Percentiles rank a stretch among this genome's conserved stretches.
Conservation (phyloP, 1,284 basidiomycete genomes). For the Irpex rosettiformis region DNA sequence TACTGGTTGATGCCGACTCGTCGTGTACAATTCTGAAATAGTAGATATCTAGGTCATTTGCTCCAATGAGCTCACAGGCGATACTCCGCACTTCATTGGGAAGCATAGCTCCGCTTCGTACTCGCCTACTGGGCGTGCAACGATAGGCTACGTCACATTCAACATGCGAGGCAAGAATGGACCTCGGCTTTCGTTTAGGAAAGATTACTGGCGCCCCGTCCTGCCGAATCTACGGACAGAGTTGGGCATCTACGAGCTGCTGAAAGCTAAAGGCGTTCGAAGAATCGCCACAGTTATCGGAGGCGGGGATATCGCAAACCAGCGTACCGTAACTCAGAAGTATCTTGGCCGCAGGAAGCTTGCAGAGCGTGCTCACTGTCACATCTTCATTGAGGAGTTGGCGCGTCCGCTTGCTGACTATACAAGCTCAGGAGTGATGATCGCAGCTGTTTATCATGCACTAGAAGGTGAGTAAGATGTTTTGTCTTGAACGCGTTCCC, state of each 20-base stretch:
- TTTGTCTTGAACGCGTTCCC: too few species aligned
- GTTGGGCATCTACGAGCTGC: background rate
- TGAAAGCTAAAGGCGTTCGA: background rate
- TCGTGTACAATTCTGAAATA: background rate
- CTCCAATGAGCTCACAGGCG: background rate
- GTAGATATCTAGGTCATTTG: background rate
- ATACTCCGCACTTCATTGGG: background rate
- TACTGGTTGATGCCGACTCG: background rate
- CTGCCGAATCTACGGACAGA: background rate
- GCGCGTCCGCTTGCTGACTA: background rate
- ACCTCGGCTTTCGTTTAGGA: constrained; percentile 3
- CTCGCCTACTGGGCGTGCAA: constrained; percentile 4
- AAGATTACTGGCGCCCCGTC: constrained; percentile 10
- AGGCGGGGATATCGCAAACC: background rate
- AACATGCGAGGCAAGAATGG: background rate
- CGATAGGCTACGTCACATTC: constrained; percentile 7
- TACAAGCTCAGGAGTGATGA: background rate
- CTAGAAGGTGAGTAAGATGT: background rate
- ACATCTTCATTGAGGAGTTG: background rate
- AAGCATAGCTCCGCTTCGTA: background rate
- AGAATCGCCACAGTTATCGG: constrained; percentile 3
- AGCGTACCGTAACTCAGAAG: background rate
- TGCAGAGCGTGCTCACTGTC: background rate
- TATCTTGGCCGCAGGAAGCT: background rate
- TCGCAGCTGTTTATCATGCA: background rate